A percentile compares a stretch with the other conserved stretches of the same genome.
Conservation (phyloP, 1,139 yeast species). For the Pichia norvegensis region DNA sequence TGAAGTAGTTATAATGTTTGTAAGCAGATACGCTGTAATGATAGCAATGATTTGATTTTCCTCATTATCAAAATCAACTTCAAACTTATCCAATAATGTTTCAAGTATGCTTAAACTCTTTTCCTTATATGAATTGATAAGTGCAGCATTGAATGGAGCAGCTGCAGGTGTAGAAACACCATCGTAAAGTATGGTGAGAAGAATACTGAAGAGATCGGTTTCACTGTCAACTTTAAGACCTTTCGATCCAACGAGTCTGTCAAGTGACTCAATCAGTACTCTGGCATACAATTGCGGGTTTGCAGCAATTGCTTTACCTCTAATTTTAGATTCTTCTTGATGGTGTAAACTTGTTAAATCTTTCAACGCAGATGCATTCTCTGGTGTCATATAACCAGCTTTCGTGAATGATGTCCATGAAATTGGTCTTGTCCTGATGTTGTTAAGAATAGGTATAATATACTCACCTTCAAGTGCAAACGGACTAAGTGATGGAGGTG, state of each 20-base stretch:
- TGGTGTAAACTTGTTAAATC: conserved; percentile 40
- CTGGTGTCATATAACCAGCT: conserved; percentile 56
- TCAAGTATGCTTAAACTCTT: not conserved
- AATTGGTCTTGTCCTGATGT: conserved; percentile 72
- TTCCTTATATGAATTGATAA: not conserved
- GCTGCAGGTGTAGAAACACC: conserved; percentile 2
- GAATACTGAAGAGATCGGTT: conserved; percentile 3
- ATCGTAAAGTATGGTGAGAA: conserved; percentile 8
- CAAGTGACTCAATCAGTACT: conserved; percentile 1
- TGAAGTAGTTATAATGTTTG: conserved; percentile 30
- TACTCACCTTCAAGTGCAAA: conserved; percentile 45
- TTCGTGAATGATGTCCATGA: conserved; percentile 92
- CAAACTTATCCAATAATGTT: conserved; percentile 16
- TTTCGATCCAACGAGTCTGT: not conserved
- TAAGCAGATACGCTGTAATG: conserved; percentile 32
- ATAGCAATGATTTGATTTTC: conserved; percentile 4
- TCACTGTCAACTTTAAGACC: not conserved
- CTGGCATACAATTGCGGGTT: conserved; percentile 50
- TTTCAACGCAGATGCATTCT: conserved; percentile 60
- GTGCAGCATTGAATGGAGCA: conserved; percentile 12
- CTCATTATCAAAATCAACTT: conserved; percentile 10
- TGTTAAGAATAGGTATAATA: conserved; percentile 60
- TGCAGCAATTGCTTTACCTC: conserved; percentile 32
- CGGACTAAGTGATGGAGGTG: conserved; percentile 2
- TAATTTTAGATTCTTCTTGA: conserved; percentile 34